Evolutionary conservation across 1,139 yeast genomes (phyloP).

Genomic region (Nakaseomyces uthaithaninus): DNA sequence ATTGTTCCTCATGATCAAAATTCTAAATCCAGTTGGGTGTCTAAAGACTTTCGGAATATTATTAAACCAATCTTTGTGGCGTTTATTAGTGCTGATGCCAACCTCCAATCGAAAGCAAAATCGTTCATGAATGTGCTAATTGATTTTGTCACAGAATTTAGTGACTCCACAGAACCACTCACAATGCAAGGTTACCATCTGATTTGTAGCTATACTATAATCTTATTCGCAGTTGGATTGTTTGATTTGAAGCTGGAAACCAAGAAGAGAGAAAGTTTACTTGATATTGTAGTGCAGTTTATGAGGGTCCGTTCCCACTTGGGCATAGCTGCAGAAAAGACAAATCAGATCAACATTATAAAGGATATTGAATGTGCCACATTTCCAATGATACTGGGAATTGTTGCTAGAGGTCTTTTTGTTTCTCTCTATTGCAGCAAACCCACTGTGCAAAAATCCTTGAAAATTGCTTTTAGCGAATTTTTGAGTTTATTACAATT

Average conservation of each 20-base stretch:
- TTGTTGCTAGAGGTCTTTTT: constrained; percentile 25
- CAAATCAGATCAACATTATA: constrained; percentile 12
- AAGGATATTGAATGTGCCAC: constrained; percentile 18
- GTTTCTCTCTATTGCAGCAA: constrained; percentile 22
- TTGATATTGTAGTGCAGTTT: constrained; percentile 21
- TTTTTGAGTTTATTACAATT: constrained; percentile 13
- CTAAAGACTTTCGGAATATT: constrained; percentile 16
- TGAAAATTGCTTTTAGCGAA: constrained; percentile 16
- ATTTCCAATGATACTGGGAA: constrained; percentile 22
- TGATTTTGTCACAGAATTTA: constrained; percentile 18
- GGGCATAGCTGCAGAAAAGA: constrained; percentile 15
- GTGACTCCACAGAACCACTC: constrained; percentile 14
- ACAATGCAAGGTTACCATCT: constrained; percentile 19
- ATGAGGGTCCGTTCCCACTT: constrained; percentile 22
- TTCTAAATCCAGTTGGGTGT: constrained; percentile 19
- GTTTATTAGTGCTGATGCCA: constrained; percentile 12
- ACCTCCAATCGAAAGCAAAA: constrained; percentile 7
- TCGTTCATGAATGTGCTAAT: constrained; percentile 19
- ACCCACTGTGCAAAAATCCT: constrained; percentile 16
- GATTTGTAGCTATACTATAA: constrained; percentile 20
- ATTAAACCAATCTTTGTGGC: constrained; percentile 18
- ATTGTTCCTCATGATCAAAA: constrained; percentile 20
- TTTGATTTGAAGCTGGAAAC: constrained; percentile 22
- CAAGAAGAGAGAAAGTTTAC: constrained; percentile 20
- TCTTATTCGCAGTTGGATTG: constrained; percentile 23